Base-by-base conservation (phyloP, 1,284 basidiomycete species). In the Naganishia sp. region DNA sequence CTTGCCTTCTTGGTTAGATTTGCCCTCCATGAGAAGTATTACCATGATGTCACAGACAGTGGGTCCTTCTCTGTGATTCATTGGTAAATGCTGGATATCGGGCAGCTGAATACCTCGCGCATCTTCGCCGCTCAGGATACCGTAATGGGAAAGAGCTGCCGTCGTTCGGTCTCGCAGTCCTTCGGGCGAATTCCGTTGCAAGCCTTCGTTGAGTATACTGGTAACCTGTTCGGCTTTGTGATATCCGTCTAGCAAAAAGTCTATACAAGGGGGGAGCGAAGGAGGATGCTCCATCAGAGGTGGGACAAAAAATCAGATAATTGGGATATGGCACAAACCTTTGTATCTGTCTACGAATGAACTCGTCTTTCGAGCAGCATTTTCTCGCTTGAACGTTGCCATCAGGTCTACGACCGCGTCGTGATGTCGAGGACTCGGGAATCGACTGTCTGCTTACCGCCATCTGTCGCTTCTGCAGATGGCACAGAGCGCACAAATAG, bases 401-500 rank as follows among this genome's bases (percentile, higher is more conserved):
- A 46, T 57, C 23, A 45, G 42, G 21, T 46, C 55, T 21, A 45
- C 46, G 23, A 57, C 43, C 2, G 23, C 23, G 2, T 25, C 42
- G 28, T 28, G 46, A 7, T 42, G 55, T 18, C 55, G 21, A 28
- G 55, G 43, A 32, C 55, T 45, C 15, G 43, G 46, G 6, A 7
- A 46, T 21, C 35, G 21, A 23, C 55, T 42, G 41, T 23, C 17
- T 10, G 39, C 28, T 18, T n/a, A 15, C n/a, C n/a, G n/a, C n/a
- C 55, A 57, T 57, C 41, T 57, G 55, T 31, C 31, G 55, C 43
- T 57, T 57, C 23, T 57, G 55, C 55, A 57, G 42, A n/a, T 28
- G 31, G 28, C 55, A 57, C 4, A 57, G 55, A 18, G 55, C 55
- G 32, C 55, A 57, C 4, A 57, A 17, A 21, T 57, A 18, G 0